Base-by-base conservation (phyloP, 192 early-diverging fungal species). In the Spizellomyces sp. region DNA sequence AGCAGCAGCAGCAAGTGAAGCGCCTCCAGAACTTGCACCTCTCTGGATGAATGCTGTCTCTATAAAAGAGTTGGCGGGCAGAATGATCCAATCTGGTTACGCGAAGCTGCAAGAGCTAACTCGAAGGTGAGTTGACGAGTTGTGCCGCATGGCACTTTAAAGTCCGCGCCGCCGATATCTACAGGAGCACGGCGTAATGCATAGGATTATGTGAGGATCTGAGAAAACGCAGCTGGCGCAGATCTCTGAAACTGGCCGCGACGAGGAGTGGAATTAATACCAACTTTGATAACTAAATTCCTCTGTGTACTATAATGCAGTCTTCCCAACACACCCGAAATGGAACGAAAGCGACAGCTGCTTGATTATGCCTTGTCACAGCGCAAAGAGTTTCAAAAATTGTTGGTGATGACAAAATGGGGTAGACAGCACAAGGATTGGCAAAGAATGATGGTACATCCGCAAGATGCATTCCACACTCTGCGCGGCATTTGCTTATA, bases 31-130 rank as follows among this genome's bases (percentile, higher is more conserved):
- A 36, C 27, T 36, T 36, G 1, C 27, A 3, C 27, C 27, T 36
- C 27, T 36, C 27, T 36, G 27, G 27, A 60, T 62, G 58, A 70
- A 70, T 36, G 58, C 42, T 22, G 47, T 70, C 12, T 57, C 69
- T 4, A 21, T 70, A 5, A 70, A 70, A 50, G 69, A 62, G 19
- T n/a, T 70, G 36, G 57, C 69, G 4, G 48, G 59, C 9, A 57
- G 69, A 9, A 46, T 70, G 58, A 70, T 70, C 45, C 69, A 48
- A 9, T 19, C 69, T 7, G 41, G 58, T 22, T n/a, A 70, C 27
- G 41, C 44, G 5, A 70, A 62, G n/a, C 42, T 70, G 9, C 59
- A 62, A 47, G 45, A 46, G 17, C 43, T 62, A 14, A 14, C 62
- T n/a, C 48, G 27, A 62, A 62, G 22, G 59, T 70, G 45, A 6